These are phyloP conservation scores for Huntiella decipiens DNA, from an alignment of 2,329 filamentous ascomycete species.

Conservation along the genomic window DNA sequence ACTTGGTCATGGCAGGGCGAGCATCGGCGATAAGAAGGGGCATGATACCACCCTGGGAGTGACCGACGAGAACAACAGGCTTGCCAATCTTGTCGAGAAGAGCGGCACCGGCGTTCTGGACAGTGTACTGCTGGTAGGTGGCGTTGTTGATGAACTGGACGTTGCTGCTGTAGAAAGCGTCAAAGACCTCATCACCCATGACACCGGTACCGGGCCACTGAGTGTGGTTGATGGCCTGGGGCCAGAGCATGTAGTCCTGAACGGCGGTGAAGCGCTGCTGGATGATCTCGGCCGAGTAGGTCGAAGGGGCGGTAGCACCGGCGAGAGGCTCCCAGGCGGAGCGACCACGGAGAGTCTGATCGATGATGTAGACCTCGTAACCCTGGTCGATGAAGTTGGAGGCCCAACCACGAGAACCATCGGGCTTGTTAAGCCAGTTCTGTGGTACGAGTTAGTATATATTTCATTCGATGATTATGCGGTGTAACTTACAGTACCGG, in stretches of 20 bases:
- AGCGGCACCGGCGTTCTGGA: constrained; percentile 22
- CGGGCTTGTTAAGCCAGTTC: constrained; percentile 28
- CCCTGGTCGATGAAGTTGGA: constrained; percentile 27
- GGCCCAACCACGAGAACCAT: constrained; percentile 28
- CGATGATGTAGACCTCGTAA: constrained; percentile 28
- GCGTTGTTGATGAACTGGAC: constrained; percentile 20
- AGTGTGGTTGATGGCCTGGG: constrained; percentile 22
- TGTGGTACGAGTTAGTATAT: constrained; percentile 13
- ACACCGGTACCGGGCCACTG: constrained; percentile 24
- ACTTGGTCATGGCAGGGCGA: constrained; percentile 22
- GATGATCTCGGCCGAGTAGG: constrained; percentile 20
- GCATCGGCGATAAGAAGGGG: constrained; percentile 24
- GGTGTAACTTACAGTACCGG: constrained; percentile 19
- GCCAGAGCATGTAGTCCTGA: constrained; percentile 19
- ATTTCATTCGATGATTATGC: not conserved
- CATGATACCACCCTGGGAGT: constrained; percentile 27
- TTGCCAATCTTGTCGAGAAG: constrained; percentile 25
- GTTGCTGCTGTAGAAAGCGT: constrained; percentile 23
- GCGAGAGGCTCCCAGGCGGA: constrained; percentile 22
- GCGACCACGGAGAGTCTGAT: constrained; percentile 27
- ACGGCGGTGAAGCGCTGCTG: constrained; percentile 22
- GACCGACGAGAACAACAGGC: constrained; percentile 21
- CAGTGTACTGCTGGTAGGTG: constrained; percentile 19
- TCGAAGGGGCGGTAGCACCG: constrained; percentile 13
- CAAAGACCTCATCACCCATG: constrained; percentile 23